Evolutionary conservation across 768 basidiomycete genomes (phyloP).

Genomic region (Epithele typhae): DNA sequence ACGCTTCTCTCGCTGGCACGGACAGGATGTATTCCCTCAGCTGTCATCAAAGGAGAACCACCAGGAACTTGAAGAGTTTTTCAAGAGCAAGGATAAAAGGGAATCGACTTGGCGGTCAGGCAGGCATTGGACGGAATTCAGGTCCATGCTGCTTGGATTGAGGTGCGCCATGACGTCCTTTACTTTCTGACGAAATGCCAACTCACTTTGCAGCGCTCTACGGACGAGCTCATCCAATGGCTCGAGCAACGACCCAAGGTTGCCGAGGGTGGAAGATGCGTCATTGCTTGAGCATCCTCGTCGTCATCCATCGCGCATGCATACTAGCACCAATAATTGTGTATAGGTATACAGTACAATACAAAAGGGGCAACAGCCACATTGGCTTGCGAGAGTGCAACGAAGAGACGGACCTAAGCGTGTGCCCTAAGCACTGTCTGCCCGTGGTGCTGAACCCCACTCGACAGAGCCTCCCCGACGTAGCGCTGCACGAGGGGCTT

Average conservation of each 20-base stretch:
- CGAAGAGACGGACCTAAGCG: background rate
- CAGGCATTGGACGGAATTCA: constrained; percentile 69
- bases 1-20: background rate
- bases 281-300: no score
- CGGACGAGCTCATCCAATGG: no score
- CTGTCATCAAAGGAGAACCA: constrained; percentile 70
- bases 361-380: no score
- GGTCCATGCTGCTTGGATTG: constrained; percentile 55
- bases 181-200: no score
- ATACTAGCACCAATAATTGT: no score
- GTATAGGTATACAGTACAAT: no score
- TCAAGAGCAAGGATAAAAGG: constrained; percentile 70
- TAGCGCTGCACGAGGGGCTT: constrained; percentile 26
- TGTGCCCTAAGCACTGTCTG: constrained; percentile 3
- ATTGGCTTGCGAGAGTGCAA: no score
- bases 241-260: no score
- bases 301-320: no score
- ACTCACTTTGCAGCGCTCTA: no score
- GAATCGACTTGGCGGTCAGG: constrained; percentile 58
- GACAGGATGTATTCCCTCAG: constrained; percentile 3
- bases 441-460: background rate
- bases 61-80: constrained; percentile 61
- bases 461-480: constrained; percentile 18
- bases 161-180: constrained; percentile 37
- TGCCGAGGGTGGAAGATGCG: no score